Evolutionary conservation across 805 yeast species (phyloP).

Genomic region (Barnettozyma siamensis): DNA sequence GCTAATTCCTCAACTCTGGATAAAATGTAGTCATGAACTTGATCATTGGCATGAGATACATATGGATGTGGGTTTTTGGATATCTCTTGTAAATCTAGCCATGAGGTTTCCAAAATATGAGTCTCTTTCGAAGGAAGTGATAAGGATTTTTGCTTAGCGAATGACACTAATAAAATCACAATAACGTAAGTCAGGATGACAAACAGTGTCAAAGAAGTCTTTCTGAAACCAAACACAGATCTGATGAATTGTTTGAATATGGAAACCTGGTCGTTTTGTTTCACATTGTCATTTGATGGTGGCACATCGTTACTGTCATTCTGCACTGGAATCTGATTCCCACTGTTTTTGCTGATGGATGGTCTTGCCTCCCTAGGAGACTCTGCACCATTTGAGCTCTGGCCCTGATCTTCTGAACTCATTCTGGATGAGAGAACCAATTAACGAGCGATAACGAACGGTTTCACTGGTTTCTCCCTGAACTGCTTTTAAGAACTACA

Average conservation of each 20-base stretch:
- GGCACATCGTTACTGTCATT: background rate
- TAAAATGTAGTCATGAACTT: slow-evolving; percentile 62
- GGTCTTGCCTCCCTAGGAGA: background rate
- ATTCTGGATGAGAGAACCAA: no score
- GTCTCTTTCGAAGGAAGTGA: slow-evolving; percentile 39
- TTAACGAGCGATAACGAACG: no score
- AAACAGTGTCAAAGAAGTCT: slow-evolving; percentile 59
- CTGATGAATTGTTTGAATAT: slow-evolving; percentile 28
- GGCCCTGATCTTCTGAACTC: background rate
- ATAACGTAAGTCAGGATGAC: slow-evolving; percentile 42
- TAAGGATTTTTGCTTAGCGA: slow-evolving; percentile 38
- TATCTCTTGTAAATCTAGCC: slow-evolving; percentile 70
- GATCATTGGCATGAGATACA: slow-evolving; percentile 68
- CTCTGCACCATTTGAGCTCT: background rate
- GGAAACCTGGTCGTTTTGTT: slow-evolving; percentile 6
- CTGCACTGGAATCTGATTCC: background rate
- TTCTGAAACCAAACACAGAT: slow-evolving; percentile 62
- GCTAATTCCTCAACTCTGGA: slow-evolving; percentile 36
- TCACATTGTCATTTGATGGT: background rate
- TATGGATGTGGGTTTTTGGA: slow-evolving; percentile 72
- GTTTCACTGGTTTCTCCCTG: no score
- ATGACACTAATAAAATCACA: slow-evolving; percentile 33
- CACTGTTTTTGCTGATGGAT: background rate
- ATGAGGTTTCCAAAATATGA: slow-evolving; percentile 37
- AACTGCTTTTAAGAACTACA: no score